Conservation (phyloP, 1,284 basidiomycete genomes). For the Sanghuangporus sanghuang region DNA sequence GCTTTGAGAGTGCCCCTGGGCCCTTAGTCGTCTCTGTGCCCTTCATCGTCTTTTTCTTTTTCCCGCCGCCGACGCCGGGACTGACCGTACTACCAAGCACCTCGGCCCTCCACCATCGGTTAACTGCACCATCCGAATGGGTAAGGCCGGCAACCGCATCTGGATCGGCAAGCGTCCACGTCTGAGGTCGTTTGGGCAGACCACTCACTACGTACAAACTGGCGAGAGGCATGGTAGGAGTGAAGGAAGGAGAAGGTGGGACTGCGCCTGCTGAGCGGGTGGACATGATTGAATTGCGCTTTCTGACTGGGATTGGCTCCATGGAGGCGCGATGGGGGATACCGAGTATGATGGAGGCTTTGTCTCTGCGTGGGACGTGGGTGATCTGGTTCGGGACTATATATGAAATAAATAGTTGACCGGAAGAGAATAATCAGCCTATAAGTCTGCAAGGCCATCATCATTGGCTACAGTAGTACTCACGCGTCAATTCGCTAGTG, state of each 20-base stretch:
- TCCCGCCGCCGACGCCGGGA: conserved; percentile 63
- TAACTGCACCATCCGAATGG: conserved; percentile 84
- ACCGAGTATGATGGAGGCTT: conserved; percentile 70
- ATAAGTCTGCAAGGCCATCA: background rate
- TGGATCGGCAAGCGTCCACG: conserved; percentile 92
- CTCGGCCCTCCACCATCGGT: conserved; percentile 92
- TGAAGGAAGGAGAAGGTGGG: conserved; percentile 41
- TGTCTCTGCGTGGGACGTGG: conserved; percentile 29
- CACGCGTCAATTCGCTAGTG: conserved; percentile 3
- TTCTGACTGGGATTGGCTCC: conserved; percentile 75
- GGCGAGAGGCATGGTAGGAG: conserved; percentile 69
- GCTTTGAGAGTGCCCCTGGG: conserved; percentile 70
- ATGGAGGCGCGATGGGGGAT: conserved; percentile 67
- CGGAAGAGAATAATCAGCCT: background rate
- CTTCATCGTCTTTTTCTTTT: conserved; percentile 56
- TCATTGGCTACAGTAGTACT: background rate
- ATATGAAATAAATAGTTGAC: background rate
- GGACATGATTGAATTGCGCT: conserved; percentile 69
- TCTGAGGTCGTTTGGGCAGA: conserved; percentile 78
- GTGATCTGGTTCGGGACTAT: conserved; percentile 9
- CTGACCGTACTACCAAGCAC: conserved; percentile 86
- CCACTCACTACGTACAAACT: conserved; percentile 83
- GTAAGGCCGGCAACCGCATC: conserved; percentile 82
- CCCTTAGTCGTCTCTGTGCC: conserved; percentile 62
- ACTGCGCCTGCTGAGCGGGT: conserved; percentile 64